Conservation (phyloP, 2,329 filamentous ascomycete genomes). For the Colletotrichum viniferum region DNA sequence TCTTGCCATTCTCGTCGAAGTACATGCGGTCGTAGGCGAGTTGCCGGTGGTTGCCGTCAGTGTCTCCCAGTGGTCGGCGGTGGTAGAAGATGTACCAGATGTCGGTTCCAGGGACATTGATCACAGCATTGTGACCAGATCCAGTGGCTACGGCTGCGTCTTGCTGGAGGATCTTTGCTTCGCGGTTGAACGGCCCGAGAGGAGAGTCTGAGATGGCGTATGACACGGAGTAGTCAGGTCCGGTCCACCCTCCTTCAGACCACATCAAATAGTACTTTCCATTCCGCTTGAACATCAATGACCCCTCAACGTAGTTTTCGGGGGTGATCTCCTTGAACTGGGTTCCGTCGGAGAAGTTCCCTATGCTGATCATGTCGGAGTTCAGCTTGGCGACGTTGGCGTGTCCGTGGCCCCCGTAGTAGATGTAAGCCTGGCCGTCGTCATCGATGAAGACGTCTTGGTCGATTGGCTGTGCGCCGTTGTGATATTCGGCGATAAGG, state of each 20-base stretch:
- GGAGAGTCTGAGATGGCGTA: slow-evolving; percentile 44
- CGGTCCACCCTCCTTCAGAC: slow-evolving; percentile 30
- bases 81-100: slow-evolving; percentile 57
- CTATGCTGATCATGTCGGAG: slow-evolving; percentile 48
- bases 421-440: slow-evolving; percentile 62
- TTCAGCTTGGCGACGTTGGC: slow-evolving; percentile 45
- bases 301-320: slow-evolving; percentile 44
- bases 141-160: slow-evolving; percentile 42
- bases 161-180: slow-evolving; percentile 47
- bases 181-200: slow-evolving; percentile 48
- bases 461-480: slow-evolving; percentile 56
- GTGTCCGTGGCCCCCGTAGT: slow-evolving; percentile 58
- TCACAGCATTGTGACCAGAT: slow-evolving; percentile 47
- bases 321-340: slow-evolving; percentile 48
- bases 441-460: slow-evolving; percentile 64
- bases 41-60: slow-evolving; percentile 48
- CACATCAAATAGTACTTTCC: slow-evolving; percentile 46
- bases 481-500: slow-evolving; percentile 44
- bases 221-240: slow-evolving; percentile 49
- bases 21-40: slow-evolving; percentile 53
- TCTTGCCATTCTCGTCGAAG: slow-evolving; percentile 47
- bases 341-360: slow-evolving; percentile 39
- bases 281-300: slow-evolving; percentile 40
- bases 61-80: slow-evolving; percentile 48
- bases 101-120: slow-evolving; percentile 50